Base-by-base conservation (phyloP, 495 filamentous ascomycete species). In the Talaromyces proteolyticus region DNA sequence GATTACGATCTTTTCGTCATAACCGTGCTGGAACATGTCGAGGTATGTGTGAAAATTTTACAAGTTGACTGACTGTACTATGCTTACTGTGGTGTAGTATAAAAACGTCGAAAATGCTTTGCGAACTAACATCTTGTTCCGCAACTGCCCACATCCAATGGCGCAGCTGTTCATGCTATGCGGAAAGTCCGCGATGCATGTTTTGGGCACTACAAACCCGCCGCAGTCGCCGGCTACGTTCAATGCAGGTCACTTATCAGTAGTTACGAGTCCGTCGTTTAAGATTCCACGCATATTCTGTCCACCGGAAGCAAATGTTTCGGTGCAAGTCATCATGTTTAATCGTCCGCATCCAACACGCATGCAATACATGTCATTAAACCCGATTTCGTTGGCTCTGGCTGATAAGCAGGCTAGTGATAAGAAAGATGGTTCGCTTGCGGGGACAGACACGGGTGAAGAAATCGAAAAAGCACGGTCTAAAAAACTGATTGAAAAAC, bases 361-460 rank as follows among this genome's bases (percentile, higher is more conserved):
- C 51, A 99, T 99, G 93, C 92, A 99, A 65, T 97, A 96, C 58
- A 88, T 96, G 63, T 97, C 93, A 1, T 72, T 95, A 16, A 78
- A 82, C 38, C 93, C 92, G 0, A 97, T 99, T 36, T 85, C 91
- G 0, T 68, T 99, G 23, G 89, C 89, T 0, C 69, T 99, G 45
- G 88, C 80, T 7, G 94, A 96, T 62, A 91, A 95, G 57, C 57
- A 60, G 22, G 50, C 60, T 14, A 54, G 54, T 8, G 46, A 56
- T 14, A 68, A 63, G 44, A 60, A 59, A 42, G 56, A 56, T 6
- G 60, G 58, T 14, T 48, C 56, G 12, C 49, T 57, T 6, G 67
- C 58, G 24, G 61, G 57, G 21, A 53, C 67, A 42, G 72, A 73
- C 39, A 67, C 64, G 4, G 65, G 67, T 19, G 81, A 79, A 53